A percentile compares a stretch with the other conserved stretches of the same genome.
These are phyloP conservation scores for Diaporthe capsici DNA, from an alignment of 2,329 filamentous ascomycete genomes.

Conservation along the genomic window DNA sequence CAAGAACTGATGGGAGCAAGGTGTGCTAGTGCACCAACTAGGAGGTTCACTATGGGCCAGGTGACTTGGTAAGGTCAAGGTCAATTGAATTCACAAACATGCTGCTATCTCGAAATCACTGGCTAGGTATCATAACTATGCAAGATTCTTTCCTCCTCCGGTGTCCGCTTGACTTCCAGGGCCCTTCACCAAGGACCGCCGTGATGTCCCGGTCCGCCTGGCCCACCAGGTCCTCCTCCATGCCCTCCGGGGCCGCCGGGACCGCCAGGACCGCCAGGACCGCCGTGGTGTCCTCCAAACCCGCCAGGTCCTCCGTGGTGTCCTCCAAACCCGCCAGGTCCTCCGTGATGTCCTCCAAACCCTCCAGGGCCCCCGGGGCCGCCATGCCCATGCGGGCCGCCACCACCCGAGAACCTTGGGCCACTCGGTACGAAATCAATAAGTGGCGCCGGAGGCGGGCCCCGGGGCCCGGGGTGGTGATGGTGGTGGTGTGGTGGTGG, in stretches of 20 bases:
- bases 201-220: not conserved
- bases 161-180: not conserved
- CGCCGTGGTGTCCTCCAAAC: not conserved
- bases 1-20: not conserved
- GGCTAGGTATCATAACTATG: not conserved
- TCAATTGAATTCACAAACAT: not conserved
- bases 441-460: not conserved
- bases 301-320: not conserved
- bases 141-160: not conserved
- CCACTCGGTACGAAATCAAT: not conserved
- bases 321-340: not conserved
- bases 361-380: not conserved
- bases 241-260: not conserved
- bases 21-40: not conserved
- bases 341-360: not conserved
- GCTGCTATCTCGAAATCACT: not conserved
- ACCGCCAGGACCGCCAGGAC: not conserved
- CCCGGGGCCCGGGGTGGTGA: not conserved
- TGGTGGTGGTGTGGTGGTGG: slow-evolving; percentile 17
- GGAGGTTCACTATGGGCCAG: not conserved
- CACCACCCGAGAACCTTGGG: not conserved
- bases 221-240: not conserved
- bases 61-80: not conserved
- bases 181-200: slow-evolving; percentile 2
- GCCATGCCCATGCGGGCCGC: not conserved